phyloP scores from a whole-genome alignment of 805 yeast species.

The Zygosaccharomyces bailii region DNA sequence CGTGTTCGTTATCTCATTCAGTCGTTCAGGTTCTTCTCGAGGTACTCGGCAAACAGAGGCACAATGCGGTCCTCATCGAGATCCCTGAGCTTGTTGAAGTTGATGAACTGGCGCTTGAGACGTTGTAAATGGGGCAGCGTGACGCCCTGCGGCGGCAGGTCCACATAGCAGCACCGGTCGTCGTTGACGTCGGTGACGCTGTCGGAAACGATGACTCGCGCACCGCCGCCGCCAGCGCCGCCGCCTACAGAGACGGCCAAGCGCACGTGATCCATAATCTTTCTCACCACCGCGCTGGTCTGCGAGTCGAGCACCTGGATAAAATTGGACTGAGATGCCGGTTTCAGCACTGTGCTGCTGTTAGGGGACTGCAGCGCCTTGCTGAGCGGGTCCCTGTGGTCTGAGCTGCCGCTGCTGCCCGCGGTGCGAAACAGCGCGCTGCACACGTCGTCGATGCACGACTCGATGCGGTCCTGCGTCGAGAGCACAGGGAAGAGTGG shows the following conservation, averaged over 20 bases:
- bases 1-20: too few species aligned
- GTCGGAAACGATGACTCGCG: slow-evolving; percentile 44
- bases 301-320: slow-evolving; percentile 71
- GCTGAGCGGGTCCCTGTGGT: slow-evolving; percentile 42
- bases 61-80: slow-evolving; percentile 66
- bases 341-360: slow-evolving; percentile 77
- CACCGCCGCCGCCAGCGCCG: slow-evolving; percentile 39
- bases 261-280: slow-evolving; percentile 50
- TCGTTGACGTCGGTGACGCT: slow-evolving; percentile 40
- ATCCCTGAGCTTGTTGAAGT: slow-evolving; percentile 73
- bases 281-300: slow-evolving; percentile 62
- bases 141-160: slow-evolving; percentile 59
- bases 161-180: slow-evolving; percentile 43
- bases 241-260: slow-evolving; percentile 41
- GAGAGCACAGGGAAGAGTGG: slow-evolving; percentile 71
- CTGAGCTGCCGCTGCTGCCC: slow-evolving; percentile 7
- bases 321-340: slow-evolving; percentile 73
- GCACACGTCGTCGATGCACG: slow-evolving; percentile 63
- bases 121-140: slow-evolving; percentile 79
- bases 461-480: slow-evolving; percentile 42
- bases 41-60: slow-evolving; percentile 72
- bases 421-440: slow-evolving; percentile 46
- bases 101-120: slow-evolving; percentile 76
- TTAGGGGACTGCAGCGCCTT: slow-evolving; percentile 67
- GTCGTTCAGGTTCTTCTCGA: slow-evolving; percentile 55